Percentiles rank a stretch among this genome's conserved stretches.
Conservation (phyloP, 768 basidiomycete species). For the Amanita molliuscula region DNA sequence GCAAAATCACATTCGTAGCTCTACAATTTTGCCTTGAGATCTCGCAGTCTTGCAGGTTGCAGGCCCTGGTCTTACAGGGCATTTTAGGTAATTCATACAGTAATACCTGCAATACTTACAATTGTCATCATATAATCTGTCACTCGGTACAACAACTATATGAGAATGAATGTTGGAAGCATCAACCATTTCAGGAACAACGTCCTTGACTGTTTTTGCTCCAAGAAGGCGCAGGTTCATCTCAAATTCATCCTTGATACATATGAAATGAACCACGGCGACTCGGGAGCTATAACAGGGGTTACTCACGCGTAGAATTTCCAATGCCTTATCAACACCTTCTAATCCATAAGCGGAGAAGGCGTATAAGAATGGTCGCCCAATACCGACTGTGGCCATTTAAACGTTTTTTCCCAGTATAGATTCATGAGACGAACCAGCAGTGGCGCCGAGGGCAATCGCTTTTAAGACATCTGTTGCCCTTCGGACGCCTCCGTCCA, state of each 20-base stretch:
- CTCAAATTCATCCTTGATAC: constrained; percentile 82
- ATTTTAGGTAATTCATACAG: constrained; percentile 9
- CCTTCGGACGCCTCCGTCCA: constrained; percentile 91
- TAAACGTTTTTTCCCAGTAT: constrained; percentile 10
- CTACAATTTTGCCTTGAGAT: constrained; percentile 19
- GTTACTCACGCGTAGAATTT: constrained; percentile 57
- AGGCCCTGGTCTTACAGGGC: constrained; percentile 27
- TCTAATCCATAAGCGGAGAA: constrained; percentile 84
- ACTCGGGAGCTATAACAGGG: not conserved
- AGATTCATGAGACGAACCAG: constrained; percentile 31
- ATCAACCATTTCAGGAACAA: constrained; percentile 88
- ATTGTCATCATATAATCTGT: constrained; percentile 68
- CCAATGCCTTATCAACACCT: constrained; percentile 75
- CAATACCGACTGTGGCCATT: constrained; percentile 54
- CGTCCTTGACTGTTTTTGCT: constrained; percentile 66
- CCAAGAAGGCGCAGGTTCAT: constrained; percentile 96
- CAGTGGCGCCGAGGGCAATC: constrained; percentile 81
- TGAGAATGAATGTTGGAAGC: constrained; percentile 59
- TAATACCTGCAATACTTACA: constrained; percentile 47
- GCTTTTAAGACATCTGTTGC: constrained; percentile 89
- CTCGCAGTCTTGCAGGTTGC: constrained; percentile 21
- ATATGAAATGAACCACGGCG: not conserved
- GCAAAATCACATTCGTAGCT: not conserved
- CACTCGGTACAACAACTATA: constrained; percentile 55
- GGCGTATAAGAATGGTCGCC: constrained; percentile 81